These are phyloP conservation scores for Cryphonectria parasitica DNA, from an alignment of 2,329 filamentous ascomycete species.

Conservation along the genomic window DNA sequence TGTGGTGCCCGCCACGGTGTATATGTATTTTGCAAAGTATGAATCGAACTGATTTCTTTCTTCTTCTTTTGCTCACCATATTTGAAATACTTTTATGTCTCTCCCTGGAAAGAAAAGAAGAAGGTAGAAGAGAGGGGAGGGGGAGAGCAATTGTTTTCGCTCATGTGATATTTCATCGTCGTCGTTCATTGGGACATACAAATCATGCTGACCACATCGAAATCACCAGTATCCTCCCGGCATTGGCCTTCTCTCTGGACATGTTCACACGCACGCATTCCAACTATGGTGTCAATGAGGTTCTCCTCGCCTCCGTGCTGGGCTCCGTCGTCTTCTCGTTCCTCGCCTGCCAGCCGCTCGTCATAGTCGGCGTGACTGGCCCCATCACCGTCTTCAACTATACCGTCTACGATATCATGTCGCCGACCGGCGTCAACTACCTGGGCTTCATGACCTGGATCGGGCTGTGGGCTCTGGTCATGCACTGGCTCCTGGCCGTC, in stretches of 20 bases:
- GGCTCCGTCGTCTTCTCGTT: slow-evolving; percentile 81
- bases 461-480: slow-evolving; percentile 82
- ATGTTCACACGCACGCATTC: slow-evolving; percentile 89
- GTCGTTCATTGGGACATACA: background rate
- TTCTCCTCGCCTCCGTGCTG: slow-evolving; percentile 82
- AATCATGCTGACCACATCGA: background rate
- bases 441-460: slow-evolving; percentile 93
- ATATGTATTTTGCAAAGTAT: slow-evolving; percentile 96
- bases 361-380: slow-evolving; percentile 89
- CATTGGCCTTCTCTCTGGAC: slow-evolving; percentile 85
- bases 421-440: slow-evolving; percentile 76
- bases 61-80: background rate
- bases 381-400: slow-evolving; percentile 95
- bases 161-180: background rate
- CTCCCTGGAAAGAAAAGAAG: too few relatives aligned
- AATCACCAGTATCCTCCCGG: slow-evolving; percentile 74
- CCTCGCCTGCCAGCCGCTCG: slow-evolving; percentile 80
- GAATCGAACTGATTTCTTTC: slow-evolving; percentile 29
- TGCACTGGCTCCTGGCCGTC: slow-evolving; percentile 82
- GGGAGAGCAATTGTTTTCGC: too few relatives aligned
- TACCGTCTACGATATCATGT: slow-evolving; percentile 88
- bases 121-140: too few relatives aligned
- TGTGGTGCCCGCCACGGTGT: slow-evolving; percentile 82
- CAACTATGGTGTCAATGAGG: slow-evolving; percentile 89
- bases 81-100: too few relatives aligned